phyloP scores from a whole-genome alignment of 1,139 yeast genomes.

The Komagataea norvegica region DNA sequence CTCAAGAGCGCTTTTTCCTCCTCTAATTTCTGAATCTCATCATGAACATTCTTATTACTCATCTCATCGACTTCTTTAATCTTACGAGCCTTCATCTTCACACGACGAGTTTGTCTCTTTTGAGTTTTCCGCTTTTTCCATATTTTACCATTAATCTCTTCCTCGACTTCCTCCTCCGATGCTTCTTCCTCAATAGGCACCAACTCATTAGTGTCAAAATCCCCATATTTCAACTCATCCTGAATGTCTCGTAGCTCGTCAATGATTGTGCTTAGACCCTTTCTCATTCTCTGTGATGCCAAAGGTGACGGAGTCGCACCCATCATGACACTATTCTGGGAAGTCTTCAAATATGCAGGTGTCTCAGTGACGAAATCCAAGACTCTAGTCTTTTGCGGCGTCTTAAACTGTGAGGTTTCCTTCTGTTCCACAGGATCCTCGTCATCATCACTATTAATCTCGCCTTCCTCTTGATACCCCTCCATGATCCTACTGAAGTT shows the following conservation, averaged over 20 bases:
- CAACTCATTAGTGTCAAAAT: slow-evolving; percentile 19
- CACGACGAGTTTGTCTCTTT: slow-evolving; percentile 60
- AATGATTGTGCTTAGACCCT: slow-evolving; percentile 36
- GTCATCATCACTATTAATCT: slow-evolving; percentile 6
- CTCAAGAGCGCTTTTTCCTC: slow-evolving; percentile 4
- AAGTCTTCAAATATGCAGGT: slow-evolving; percentile 25
- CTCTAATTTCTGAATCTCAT: slow-evolving; percentile 15
- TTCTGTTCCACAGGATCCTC: background rate
- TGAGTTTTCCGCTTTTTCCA: slow-evolving; percentile 40
- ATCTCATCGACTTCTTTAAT: slow-evolving; percentile 11
- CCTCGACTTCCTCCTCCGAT: slow-evolving; percentile 22
- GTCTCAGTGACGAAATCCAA: slow-evolving; percentile 17
- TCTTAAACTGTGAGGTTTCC: slow-evolving; percentile 14
- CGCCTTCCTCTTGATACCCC: slow-evolving; percentile 4
- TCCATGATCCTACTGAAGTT: slow-evolving; percentile 10
- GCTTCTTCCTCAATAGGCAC: slow-evolving; percentile 4
- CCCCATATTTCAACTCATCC: slow-evolving; percentile 24
- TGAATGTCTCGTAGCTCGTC: slow-evolving; percentile 34
- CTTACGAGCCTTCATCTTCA: slow-evolving; percentile 47
- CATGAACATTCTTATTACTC: slow-evolving; percentile 13
- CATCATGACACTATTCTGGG: slow-evolving; percentile 1
- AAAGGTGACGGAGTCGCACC: slow-evolving; percentile 30
- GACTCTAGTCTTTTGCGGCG: slow-evolving; percentile 25
- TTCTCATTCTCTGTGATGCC: slow-evolving; percentile 28
- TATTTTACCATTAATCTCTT: slow-evolving; percentile 13